Evolutionary conservation across 2,329 filamentous ascomycete genomes (phyloP).

Genomic region (Penicillium griseofulvum): DNA sequence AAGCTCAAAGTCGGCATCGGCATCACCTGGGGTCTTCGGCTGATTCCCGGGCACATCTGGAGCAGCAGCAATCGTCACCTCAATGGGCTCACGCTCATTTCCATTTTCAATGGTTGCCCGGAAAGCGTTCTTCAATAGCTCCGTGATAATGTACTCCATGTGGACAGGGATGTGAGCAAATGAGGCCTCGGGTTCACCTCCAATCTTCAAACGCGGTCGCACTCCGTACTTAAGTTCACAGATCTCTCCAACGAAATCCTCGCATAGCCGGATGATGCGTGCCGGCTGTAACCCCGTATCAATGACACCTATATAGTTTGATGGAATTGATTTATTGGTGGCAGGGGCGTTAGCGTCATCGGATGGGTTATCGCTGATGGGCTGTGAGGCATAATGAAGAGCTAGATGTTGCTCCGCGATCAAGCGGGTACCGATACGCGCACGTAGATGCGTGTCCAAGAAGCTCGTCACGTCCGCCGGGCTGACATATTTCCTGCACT

Average conservation of each 20-base stretch:
- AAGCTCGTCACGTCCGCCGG: conserved; percentile 82
- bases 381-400: conserved; percentile 72
- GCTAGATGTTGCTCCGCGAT: conserved; percentile 97
- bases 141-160: conserved; percentile 94
- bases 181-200: conserved; percentile 80
- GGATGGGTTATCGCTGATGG: conserved; percentile 61
- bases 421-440: conserved; percentile 87
- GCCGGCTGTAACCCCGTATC: conserved; percentile 85
- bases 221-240: conserved; percentile 95
- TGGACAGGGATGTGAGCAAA: conserved; percentile 96
- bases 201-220: conserved; percentile 73
- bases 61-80: conserved; percentile 82
- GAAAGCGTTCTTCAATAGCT: conserved; percentile 95
- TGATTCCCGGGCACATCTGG: conserved; percentile 48
- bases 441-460: conserved; percentile 88
- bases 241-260: conserved; percentile 88
- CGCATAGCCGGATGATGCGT: conserved; percentile 76
- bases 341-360: conserved; percentile 7
- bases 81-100: conserved; percentile 75
- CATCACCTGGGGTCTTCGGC: conserved; percentile 29
- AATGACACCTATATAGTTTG: conserved; percentile 87
- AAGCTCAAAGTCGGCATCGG: conserved; percentile 33
- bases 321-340: conserved; percentile 27
- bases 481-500: conserved; percentile 86
- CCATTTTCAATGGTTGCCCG: conserved; percentile 84